Base-by-base conservation (phyloP, 192 early-diverging fungal genomes). In the Linnemannia hyalina region DNA sequence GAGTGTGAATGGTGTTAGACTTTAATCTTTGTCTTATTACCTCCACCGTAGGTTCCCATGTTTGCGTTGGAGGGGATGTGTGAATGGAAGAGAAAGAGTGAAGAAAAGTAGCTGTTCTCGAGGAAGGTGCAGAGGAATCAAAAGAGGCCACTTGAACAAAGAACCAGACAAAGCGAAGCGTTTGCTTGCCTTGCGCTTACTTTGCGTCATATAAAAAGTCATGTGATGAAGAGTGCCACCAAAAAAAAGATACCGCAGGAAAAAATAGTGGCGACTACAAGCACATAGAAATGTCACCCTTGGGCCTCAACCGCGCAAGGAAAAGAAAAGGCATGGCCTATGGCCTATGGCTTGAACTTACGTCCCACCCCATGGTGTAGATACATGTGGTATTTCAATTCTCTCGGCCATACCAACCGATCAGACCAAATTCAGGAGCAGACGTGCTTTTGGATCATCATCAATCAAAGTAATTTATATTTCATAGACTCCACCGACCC, bases 41-140 rank as follows among this genome's bases (percentile, higher is more conserved):
- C 84, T 86, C 84, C 84, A 70, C 84, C 84, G 68, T 86, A 86
- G 40, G 84, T 86, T 80, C 84, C 84, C 84, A 86, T 86, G 63
- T 26, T 69, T 26, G 35, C 32, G 16, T 8, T 23, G 49, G 7
- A 75, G 32, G 16, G 10, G 29, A 36, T 55, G 8, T 47, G 29
- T 60, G 8, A 54, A 22, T 23, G 26, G 35, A n/a, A 29, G 41
- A 46, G 44, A 44, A 46, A 49, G 46, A n/a, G 46, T 44, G 20
- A 52, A 75, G 38, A 57, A 60, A 15, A 13, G 8, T 55, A 60
- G 29, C 11, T 65, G 60, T 15, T 32, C 4, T 26, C 3, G 60
- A 65, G 26, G n/a, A 32, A n/a, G 23, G 6, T 20, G 13, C 26
- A 13, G 11, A 32, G n/a, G 60, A 65, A 65, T 65, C 26, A 63